phyloP scores from a whole-genome alignment of 2,329 filamentous ascomycete species.

The Beauveria sp. region DNA sequence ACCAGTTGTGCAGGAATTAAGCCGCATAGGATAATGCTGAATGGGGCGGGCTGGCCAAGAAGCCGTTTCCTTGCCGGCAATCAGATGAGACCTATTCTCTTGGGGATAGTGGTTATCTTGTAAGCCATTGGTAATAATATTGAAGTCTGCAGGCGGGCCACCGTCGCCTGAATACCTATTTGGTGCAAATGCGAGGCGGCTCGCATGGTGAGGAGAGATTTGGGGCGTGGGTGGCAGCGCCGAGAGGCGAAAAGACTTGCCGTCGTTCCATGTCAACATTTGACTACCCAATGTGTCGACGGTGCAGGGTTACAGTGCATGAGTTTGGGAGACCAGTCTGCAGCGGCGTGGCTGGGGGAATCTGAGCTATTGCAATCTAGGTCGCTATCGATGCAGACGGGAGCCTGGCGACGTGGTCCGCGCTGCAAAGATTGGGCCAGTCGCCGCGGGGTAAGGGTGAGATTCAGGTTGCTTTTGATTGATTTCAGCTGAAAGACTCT shows the following conservation, averaged over 20 bases:
- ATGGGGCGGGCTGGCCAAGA: background rate
- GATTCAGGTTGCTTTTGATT: background rate
- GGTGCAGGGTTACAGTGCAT: background rate
- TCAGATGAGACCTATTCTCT: background rate
- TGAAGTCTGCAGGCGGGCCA: background rate
- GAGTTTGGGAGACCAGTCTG: background rate
- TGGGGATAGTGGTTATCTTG: background rate
- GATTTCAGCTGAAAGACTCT: background rate
- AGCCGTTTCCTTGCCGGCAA: background rate
- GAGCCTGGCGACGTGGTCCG: background rate
- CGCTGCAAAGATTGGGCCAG: background rate
- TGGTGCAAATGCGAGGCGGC: background rate
- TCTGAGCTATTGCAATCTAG: slow-evolving; percentile 7
- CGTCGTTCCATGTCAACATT: background rate
- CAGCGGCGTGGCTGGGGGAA: background rate
- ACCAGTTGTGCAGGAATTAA: background rate
- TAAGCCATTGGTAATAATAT: background rate
- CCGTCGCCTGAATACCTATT: background rate
- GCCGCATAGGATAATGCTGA: background rate
- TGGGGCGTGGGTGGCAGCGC: background rate
- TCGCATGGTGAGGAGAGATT: background rate
- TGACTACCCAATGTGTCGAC: background rate
- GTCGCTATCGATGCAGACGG: background rate
- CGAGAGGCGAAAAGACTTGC: background rate
- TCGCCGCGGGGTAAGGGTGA: background rate